Conservation (phyloP, 208 protist genomes). For the Naegleria gruberi region DNA sequence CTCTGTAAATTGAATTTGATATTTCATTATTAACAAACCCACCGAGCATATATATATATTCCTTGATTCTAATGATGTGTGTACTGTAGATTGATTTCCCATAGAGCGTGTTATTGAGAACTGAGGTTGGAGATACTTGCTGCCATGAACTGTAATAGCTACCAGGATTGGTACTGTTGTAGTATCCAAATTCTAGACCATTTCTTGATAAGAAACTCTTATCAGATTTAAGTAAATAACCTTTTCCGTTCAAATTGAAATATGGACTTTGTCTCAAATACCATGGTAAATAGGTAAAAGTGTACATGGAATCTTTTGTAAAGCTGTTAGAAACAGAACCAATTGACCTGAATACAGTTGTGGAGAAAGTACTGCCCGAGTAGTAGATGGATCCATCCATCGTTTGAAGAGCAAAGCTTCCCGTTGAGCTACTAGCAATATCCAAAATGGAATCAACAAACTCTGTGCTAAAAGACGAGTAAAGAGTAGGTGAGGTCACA, state of each 20-base stretch:
- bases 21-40: background rate
- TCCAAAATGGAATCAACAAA: background rate
- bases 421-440: background rate
- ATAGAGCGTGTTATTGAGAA: no score
- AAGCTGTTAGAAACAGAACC: background rate
- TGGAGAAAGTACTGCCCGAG: background rate
- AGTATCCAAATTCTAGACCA: background rate
- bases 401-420: background rate
- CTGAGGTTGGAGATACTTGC: background rate
- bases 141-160: background rate
- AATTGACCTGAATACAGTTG: background rate
- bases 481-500: background rate
- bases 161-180: background rate
- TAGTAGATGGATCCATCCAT: background rate
- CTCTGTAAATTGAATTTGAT: background rate
- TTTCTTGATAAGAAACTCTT: background rate
- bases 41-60: background rate
- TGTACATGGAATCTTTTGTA: background rate
- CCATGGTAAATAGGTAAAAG: background rate
- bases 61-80: background rate
- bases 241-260: background rate
- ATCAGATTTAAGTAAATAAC: background rate
- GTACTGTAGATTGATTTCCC: background rate
- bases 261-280: background rate
- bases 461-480: no score